A percentile compares a stretch with the other conserved stretches of the same genome.
Evolutionary conservation across 208 protist species (phyloP).

Genomic region (Trichomonas vaginalis): DNA sequence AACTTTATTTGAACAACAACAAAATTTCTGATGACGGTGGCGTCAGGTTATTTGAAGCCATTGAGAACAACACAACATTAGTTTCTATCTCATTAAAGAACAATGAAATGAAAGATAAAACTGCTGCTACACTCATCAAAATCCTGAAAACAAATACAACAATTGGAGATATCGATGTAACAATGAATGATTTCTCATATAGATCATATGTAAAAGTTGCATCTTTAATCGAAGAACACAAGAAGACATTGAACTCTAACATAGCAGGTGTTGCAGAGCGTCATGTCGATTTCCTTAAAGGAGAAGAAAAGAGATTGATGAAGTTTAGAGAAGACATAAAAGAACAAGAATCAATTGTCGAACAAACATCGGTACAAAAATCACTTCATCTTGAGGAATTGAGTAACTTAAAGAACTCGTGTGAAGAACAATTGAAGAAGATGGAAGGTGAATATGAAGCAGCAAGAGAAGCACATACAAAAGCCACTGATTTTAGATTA

Average conservation of each 20-base stretch:
- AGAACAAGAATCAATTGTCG: background rate
- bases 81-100: background rate
- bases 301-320: background rate
- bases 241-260: background rate
- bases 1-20: background rate
- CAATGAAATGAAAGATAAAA: conserved; percentile 4
- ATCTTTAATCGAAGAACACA: background rate
- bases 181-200: background rate
- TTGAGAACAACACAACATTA: background rate
- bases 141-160: background rate
- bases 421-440: background rate
- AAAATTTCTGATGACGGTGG: background rate
- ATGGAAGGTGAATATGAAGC: background rate
- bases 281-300: background rate
- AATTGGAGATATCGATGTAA: background rate
- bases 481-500: background rate
- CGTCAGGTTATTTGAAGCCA: background rate
- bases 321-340: background rate
- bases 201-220: background rate
- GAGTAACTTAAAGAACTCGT: background rate
- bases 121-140: background rate
- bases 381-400: background rate
- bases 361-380: background rate
- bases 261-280: background rate
- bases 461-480: background rate